These are phyloP conservation scores for Camellia japonica DNA, from an alignment of 148 eudicot genomes.

Conservation along the genomic window DNA sequence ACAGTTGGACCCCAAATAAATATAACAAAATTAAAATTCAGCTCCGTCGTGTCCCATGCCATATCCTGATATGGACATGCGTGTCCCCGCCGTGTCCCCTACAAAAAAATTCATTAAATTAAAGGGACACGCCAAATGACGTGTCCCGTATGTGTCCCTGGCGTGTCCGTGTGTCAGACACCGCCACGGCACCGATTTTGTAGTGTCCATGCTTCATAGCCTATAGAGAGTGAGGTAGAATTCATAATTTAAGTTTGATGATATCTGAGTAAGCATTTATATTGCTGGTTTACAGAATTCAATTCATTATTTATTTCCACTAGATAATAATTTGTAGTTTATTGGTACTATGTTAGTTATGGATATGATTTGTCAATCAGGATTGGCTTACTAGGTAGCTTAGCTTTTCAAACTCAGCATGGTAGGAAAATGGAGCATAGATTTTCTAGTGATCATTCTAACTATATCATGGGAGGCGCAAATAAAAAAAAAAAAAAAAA, in stretches of 20 bases:
- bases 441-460: not conserved
- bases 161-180: too few relatives aligned
- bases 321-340: not conserved
- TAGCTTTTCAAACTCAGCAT: not conserved
- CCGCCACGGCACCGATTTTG: too few relatives aligned
- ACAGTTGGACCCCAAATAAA: too few relatives aligned
- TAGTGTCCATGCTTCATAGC: too few relatives aligned
- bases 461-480: not conserved
- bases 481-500: not conserved
- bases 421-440: not conserved
- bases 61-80: too few relatives aligned
- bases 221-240: slow-evolving; percentile 78
- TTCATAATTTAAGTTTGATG: not conserved
- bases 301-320: not conserved
- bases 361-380: not conserved
- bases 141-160: too few relatives aligned
- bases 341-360: not conserved
- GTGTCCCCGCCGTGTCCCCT: too few relatives aligned
- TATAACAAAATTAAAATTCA: too few relatives aligned
- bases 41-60: too few relatives aligned
- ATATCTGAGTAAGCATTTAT: slow-evolving; percentile 1
- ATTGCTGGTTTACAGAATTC: not conserved
- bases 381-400: not conserved
- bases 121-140: too few relatives aligned
- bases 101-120: too few relatives aligned